Evolutionary conservation across 305 asterid genomes (phyloP).

Genomic region (Solanum hybrid): DNA sequence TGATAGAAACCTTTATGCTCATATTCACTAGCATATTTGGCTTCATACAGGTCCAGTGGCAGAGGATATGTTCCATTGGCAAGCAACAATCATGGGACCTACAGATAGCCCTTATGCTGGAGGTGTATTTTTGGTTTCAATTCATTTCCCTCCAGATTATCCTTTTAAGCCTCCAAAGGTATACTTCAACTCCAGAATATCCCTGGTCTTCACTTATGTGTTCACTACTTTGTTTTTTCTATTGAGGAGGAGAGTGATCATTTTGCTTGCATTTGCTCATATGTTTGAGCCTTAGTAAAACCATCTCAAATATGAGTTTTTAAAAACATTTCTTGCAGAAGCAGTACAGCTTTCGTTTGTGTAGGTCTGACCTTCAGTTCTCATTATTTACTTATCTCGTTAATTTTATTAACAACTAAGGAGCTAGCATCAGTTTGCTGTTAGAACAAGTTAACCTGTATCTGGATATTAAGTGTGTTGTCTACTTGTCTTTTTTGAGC

Average conservation of each 20-base stretch:
- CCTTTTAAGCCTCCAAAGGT: conserved; percentile 94
- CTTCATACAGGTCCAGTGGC: conserved; percentile 63
- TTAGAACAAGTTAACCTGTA: neutral
- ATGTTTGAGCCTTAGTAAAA: neutral
- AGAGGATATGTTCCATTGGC: conserved; percentile 46
- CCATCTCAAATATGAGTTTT: neutral
- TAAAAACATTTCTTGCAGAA: neutral
- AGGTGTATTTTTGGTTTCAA: conserved; percentile 73
- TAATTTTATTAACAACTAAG: neutral
- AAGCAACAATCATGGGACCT: conserved; percentile 92
- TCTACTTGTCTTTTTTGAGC: neutral
- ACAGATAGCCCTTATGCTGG: conserved; percentile 76
- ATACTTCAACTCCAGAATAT: neutral
- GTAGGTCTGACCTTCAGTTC: neutral
- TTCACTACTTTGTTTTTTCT: neutral
- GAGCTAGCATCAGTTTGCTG: neutral
- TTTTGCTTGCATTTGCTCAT: neutral
- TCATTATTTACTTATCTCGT: neutral
- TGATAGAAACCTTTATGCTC: neutral
- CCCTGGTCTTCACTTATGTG: neutral
- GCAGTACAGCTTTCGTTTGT: neutral
- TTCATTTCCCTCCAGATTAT: conserved; percentile 79
- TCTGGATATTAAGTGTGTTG: neutral
- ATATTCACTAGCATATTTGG: neutral
- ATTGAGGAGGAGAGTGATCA: neutral